Base-by-base conservation (phyloP, 345 rosid genomes). In the Camelina neglecta region DNA sequence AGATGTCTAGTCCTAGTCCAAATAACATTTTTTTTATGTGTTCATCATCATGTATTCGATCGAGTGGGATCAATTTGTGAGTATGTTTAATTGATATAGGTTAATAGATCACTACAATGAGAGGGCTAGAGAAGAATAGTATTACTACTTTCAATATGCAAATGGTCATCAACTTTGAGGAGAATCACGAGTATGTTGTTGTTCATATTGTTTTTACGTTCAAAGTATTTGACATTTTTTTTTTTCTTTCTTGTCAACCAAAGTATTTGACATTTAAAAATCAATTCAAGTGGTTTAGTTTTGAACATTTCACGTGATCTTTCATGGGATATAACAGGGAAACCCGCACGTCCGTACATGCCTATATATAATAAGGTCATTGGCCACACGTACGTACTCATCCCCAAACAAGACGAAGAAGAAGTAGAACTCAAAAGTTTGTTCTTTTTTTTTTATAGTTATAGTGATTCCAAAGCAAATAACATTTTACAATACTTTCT, bases 131-230 rank as follows among this genome's bases (percentile, higher is more conserved):
- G 31, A 29, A 29, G 31, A 29, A 29, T 29, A 29, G 31, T 29
- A 4, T 4, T 29, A 29, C 31, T 29, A 29, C 24, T 59, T 33
- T 35, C 23, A 2, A 47, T 35, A 23, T 48, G 42, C 57, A 53
- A 60, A 41, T 20, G 11, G 75, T 63, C 58, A 35, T 48, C 18
- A n/a, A 20, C 51, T 55, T 45, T 15, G 10, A 15, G 60, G 18
- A 72, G 63, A 21, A 23, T 78, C 81, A 78, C 81, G 77, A 66
- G 69, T 65, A 51, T 66, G 58, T 59, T 49, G 50, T 71, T 39
- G 39, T 55, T 65, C 68, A 56, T 41, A 36, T 51, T 26, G 6
- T 24, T 41, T 26, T 41, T 60, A 60, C 38, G 20, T 55, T 56
- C 60, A 13, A 29, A 29, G 60, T 13, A 13, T 56, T 55, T 55